Base-by-base conservation (phyloP, 371 early-diverging fungal species). In the Umbelopsis sp. region DNA sequence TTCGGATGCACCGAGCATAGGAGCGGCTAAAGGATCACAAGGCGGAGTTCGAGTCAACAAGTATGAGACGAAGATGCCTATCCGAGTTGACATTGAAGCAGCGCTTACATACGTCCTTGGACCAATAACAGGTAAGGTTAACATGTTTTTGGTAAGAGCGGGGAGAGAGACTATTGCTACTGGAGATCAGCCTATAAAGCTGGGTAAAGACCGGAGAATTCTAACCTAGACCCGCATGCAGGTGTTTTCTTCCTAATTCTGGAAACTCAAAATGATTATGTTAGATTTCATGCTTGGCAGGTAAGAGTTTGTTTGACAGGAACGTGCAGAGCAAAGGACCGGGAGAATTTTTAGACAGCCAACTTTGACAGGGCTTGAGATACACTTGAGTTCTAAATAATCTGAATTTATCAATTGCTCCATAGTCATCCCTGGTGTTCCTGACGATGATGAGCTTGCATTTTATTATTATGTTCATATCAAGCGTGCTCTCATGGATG, bases 261-360 rank as follows among this genome's bases (percentile, higher is more conserved):
- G 25, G 95, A 95, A 72, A 87, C 83, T 70, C 90, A 92, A 74
- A 92, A 92, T 74, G 93, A 91, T 72, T 92, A 92, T 76, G 91
- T 92, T 50, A 77, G 95, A 70, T 94, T 93, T 76, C 94, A 94
- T 73, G 94, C 94, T 6, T 94, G 93, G 93, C 94, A 95, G 84
- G 86, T 80, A 79, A 80, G 45, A 12, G 24, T 45, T 12, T 37
- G 35, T 51, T 70, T 29, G 29, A 24, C 44, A 51, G 68, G n/a
- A 50, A 53, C 7, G 18, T 37, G 6, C 8, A 51, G 14, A 25
- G 35, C 41, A 41, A 12, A 41, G 12, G 29, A 41, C 2, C 12
- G 41, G 41, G 12, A 12, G 41, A 41, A 12, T 41, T 10, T 46
- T n/a, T 45, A 52, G 51, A 24, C 63, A 22, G 24, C 1, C 20